A percentile compares a stretch with the other conserved stretches of the same genome.
phyloP scores from a whole-genome alignment of 108 stramenopile genomes.

The Heterococcus sp. region DNA sequence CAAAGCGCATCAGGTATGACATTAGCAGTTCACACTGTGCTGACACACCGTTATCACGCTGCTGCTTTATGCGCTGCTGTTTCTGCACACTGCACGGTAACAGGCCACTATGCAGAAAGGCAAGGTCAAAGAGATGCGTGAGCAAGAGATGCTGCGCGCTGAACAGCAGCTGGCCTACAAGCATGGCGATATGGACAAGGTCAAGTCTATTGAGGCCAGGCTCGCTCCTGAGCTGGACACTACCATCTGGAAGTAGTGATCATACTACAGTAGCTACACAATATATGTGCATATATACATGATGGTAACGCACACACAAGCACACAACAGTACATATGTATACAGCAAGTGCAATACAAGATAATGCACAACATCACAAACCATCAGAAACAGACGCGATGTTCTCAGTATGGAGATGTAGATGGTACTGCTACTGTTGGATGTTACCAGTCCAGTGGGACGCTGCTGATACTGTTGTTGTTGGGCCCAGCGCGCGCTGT shows the following conservation, averaged over 20 bases:
- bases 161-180: slow-evolving; percentile 55
- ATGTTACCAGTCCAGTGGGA: too few species aligned
- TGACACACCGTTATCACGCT: not conserved
- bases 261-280: too few species aligned
- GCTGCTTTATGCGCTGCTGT: not conserved
- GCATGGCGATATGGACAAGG: slow-evolving; percentile 51
- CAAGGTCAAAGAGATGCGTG: slow-evolving; percentile 42
- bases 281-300: too few species aligned
- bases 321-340: too few species aligned
- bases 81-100: not conserved
- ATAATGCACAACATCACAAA: too few species aligned
- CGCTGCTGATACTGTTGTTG: too few species aligned
- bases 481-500: too few species aligned
- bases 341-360: too few species aligned
- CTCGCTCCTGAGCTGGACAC: slow-evolving; percentile 49
- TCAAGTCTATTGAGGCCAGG: slow-evolving; percentile 44
- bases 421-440: too few species aligned
- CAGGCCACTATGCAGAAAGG: slow-evolving; percentile 8
- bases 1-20: not conserved
- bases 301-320: too few species aligned
- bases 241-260: not conserved
- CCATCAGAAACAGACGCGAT: too few species aligned
- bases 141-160: slow-evolving; percentile 35
- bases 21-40: not conserved
- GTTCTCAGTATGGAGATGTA: too few species aligned